Base-by-base conservation (phyloP, 768 basidiomycete genomes). In the Agaricus blazei region DNA sequence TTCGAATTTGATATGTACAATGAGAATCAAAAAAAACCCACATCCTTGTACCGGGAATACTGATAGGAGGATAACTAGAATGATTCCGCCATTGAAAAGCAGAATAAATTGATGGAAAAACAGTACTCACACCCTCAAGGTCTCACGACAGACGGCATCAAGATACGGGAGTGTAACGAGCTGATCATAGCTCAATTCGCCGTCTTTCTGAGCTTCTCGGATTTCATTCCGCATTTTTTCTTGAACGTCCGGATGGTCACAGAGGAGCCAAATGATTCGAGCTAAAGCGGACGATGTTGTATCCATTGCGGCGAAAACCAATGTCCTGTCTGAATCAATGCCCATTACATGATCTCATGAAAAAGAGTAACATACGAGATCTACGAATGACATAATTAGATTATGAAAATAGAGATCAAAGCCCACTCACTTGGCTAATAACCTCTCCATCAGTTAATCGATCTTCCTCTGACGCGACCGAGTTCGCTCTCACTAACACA, bases 131-230 rank as follows among this genome's bases (percentile, higher is more conserved):
- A 74, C 54, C 53, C 76, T 64, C 8, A 77, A 60, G 1, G 74
- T 74, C 56, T 76, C 75, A 45, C 69, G 61, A 50, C 70, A 72
- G 5, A 76, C 60, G 0, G 75, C 74, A 53, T 77, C 73, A 14
- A 77, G 64, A 52, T 70, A 75, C 0, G 72, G 69, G 44, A 75
- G 65, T 12, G 49, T 47, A 9, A 71, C 64, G 4, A 79, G 65
- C 1, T 64, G 60, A 44, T 78, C 76, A 52, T 73, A 77, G 11
- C 57, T 52, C 27, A 65, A 47, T 9, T 59, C 59, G 8, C 47
- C 59, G 14, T 53, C 23, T 12, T 54, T 51, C 29, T 48, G 63
- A 0, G 67, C 65, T 29, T 60, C 59, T 4, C 68, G 19, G n/a
- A 80, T 67, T 57, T 80, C 78, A 45, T 68, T 59, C 11, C 74